phyloP scores from a whole-genome alignment of 2,329 filamentous ascomycete genomes.

The Stagonosporopsis rhizophila region DNA sequence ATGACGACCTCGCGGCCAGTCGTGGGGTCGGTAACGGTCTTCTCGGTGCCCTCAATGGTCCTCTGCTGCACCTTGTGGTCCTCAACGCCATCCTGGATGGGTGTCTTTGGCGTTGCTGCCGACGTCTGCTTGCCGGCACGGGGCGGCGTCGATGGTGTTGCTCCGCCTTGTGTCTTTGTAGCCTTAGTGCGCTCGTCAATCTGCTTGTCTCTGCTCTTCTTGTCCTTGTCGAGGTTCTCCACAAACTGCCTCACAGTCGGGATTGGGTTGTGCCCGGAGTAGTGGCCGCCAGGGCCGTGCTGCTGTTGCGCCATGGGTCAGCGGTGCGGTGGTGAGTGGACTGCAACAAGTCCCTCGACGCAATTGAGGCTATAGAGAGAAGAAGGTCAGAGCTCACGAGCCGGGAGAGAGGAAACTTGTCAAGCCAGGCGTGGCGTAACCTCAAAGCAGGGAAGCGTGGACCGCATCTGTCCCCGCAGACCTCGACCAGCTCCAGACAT shows the following conservation, averaged over 20 bases:
- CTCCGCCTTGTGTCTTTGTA: conserved; percentile 50
- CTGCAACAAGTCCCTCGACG: conserved; percentile 10
- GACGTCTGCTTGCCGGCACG: conserved; percentile 52
- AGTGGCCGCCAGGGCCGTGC: conserved; percentile 68
- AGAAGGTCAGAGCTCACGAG: conserved; percentile 1
- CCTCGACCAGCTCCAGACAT: too few relatives aligned
- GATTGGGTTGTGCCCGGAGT: conserved; percentile 82
- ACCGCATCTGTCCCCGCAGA: conserved; percentile 1
- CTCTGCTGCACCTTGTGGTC: conserved; percentile 58
- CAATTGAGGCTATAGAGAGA: conserved; percentile 20
- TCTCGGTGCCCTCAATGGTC: conserved; percentile 57
- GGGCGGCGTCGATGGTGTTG: conserved; percentile 25
- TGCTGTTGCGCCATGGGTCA: conserved; percentile 56
- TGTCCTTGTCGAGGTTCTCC: conserved; percentile 77
- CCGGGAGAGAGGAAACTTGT: background rate
- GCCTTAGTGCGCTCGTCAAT: conserved; percentile 67
- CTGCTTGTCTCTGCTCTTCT: conserved; percentile 74
- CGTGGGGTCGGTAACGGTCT: conserved; percentile 81
- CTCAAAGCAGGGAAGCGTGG: conserved; percentile 18
- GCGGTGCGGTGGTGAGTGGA: conserved; percentile 1
- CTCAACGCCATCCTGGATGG: conserved; percentile 41
- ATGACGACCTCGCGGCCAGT: conserved; percentile 88
- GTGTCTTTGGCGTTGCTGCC: conserved; percentile 31
- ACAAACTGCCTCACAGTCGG: conserved; percentile 89
- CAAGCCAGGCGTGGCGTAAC: conserved; percentile 7